These are phyloP conservation scores for Haplosporangium gracile DNA, from an alignment of 192 early-diverging fungal genomes.

Conservation along the genomic window DNA sequence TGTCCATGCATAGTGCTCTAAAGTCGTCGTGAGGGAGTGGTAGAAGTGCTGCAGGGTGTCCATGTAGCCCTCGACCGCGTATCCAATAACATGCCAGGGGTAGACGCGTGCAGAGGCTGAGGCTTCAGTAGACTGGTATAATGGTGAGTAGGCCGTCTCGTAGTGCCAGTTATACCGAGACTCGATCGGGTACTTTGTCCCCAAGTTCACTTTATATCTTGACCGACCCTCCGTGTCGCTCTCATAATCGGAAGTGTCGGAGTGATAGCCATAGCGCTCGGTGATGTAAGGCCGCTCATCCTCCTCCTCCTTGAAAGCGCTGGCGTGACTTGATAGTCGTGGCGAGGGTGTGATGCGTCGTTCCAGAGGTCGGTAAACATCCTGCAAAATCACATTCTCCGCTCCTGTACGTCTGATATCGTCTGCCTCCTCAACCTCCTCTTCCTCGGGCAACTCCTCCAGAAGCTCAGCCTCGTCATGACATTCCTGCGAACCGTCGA, in stretches of 20 bases:
- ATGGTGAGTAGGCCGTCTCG: not conserved
- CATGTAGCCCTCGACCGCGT: not conserved
- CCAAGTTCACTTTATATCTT: not conserved
- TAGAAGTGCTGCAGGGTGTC: not conserved
- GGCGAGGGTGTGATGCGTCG: not conserved
- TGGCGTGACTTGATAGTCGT: not conserved
- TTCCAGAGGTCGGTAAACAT: not conserved
- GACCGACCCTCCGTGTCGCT: not conserved
- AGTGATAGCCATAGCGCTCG: not conserved
- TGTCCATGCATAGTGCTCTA: not conserved
- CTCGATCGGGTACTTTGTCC: not conserved
- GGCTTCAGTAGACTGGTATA: not conserved
- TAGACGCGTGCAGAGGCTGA: slow-evolving; percentile 6
- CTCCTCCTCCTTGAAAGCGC: not conserved
- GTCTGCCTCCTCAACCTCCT: not conserved
- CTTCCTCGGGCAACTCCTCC: not conserved
- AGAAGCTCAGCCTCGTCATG: slow-evolving; percentile 4
- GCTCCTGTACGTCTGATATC: not conserved
- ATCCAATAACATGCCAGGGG: slow-evolving; percentile 41
- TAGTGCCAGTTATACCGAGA: not conserved
- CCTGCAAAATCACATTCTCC: not conserved
- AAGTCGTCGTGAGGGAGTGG: not conserved
- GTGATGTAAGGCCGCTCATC: not conserved
- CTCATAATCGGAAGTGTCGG: not conserved
- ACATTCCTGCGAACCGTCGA: slow-evolving; percentile 26